phyloP scores from a whole-genome alignment of 1,139 yeast genomes.

The Sugiyamaella neomexicana region DNA sequence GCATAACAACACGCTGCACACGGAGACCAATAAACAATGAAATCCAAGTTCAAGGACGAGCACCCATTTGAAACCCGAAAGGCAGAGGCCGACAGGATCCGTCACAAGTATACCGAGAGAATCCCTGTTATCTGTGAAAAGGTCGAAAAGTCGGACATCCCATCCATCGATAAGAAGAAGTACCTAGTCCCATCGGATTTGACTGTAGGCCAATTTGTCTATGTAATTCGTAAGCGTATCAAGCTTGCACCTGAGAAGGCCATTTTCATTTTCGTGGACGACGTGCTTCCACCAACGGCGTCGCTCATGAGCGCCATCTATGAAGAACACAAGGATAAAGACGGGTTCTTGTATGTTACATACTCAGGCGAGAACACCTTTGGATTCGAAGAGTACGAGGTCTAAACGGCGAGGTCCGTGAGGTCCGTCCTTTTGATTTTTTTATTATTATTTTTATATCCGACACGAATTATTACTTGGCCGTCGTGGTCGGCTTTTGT shows the following conservation, averaged over 20 bases:
- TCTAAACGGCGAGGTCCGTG: too few species aligned
- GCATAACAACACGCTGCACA: too few species aligned
- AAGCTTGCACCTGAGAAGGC: slow-evolving; percentile 97
- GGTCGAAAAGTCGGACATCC: slow-evolving; percentile 95
- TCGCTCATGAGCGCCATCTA: slow-evolving; percentile 93
- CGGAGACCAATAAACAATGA: too few species aligned
- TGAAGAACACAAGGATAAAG: slow-evolving; percentile 96
- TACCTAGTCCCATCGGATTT: slow-evolving; percentile 94
- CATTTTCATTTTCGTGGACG: slow-evolving; percentile 92
- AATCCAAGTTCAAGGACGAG: slow-evolving; percentile 91
- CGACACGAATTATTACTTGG: not conserved
- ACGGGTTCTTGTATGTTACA: slow-evolving; percentile 91
- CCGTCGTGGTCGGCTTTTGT: not conserved
- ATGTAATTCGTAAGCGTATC: slow-evolving; percentile 93
- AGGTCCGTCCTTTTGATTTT: too few species aligned
- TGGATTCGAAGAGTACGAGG: slow-evolving; percentile 32
- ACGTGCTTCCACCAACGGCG: slow-evolving; percentile 96
- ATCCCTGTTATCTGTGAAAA: slow-evolving; percentile 96
- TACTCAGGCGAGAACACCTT: slow-evolving; percentile 55
- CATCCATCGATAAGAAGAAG: slow-evolving; percentile 94
- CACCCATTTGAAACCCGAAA: slow-evolving; percentile 90
- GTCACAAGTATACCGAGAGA: slow-evolving; percentile 85
- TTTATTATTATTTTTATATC: slow-evolving; percentile 1
- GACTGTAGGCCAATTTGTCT: slow-evolving; percentile 96
- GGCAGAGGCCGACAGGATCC: slow-evolving; percentile 91